These are phyloP conservation scores for Gynostemma pentaphyllum DNA, from an alignment of 306 rosid genomes.

Conservation along the genomic window DNA sequence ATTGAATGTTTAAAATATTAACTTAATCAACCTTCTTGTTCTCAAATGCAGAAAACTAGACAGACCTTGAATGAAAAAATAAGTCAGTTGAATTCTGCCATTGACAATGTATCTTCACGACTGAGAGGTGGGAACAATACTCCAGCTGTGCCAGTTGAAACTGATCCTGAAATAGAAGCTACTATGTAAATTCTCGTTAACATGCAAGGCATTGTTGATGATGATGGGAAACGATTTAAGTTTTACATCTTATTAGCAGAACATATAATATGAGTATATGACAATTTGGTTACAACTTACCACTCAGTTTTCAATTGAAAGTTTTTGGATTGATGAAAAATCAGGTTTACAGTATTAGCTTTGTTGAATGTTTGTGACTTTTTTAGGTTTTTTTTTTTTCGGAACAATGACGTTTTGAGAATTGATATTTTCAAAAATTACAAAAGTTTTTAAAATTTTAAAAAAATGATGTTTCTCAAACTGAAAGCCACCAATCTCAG, in stretches of 20 bases:
- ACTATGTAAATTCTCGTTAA: conserved; percentile 29
- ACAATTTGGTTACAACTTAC: neutral
- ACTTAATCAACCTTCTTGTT: conserved; percentile 8
- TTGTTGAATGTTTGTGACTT: neutral
- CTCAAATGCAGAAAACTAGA: conserved; percentile 56
- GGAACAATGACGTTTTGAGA: too few relatives aligned
- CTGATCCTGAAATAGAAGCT: conserved; percentile 73
- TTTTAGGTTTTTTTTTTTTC: neutral
- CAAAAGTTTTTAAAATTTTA: too few relatives aligned
- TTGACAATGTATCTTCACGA: conserved; percentile 89
- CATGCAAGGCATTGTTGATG: neutral
- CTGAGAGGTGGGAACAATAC: conserved; percentile 72
- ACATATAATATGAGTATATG: neutral
- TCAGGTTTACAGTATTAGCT: neutral
- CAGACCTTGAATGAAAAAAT: conserved; percentile 76
- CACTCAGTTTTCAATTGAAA: neutral
- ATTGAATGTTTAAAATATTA: neutral
- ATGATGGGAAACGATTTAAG: neutral
- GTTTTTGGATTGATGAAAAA: neutral
- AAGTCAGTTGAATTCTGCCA: conserved; percentile 83
- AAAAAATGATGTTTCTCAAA: too few relatives aligned
- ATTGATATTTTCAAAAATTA: too few relatives aligned
- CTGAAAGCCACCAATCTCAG: too few relatives aligned
- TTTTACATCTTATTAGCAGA: neutral
- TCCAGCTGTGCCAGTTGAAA: conserved; percentile 42